Percentiles rank a stretch among this genome's conserved stretches.
phyloP scores from a whole-genome alignment of 306 rosid species.

The Acacia confusa region DNA sequence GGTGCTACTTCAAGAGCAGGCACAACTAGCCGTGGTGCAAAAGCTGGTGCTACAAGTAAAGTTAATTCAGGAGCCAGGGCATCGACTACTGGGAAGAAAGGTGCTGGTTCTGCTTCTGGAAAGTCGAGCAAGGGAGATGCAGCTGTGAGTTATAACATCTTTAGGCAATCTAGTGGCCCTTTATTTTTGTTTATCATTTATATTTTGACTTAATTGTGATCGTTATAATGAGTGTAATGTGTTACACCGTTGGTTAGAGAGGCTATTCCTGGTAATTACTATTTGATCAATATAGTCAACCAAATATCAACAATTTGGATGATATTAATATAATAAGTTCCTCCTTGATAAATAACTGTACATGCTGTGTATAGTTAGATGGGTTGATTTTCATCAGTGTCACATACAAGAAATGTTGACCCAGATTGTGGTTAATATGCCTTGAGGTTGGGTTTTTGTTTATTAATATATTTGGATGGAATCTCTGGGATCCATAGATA shows the following conservation, averaged over 20 bases:
- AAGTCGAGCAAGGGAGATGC: constrained; percentile 37
- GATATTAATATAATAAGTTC: too few relatives aligned
- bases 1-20: constrained; percentile 50
- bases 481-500: neutral
- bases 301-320: neutral
- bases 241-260: neutral
- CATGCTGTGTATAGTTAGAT: neutral
- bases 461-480: neutral
- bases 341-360: too few relatives aligned
- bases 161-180: neutral
- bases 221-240: neutral
- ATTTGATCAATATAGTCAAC: constrained; percentile 1
- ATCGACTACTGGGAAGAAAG: constrained; percentile 63
- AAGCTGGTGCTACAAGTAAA: constrained; percentile 54
- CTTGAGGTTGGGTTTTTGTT: neutral
- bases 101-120: constrained; percentile 40
- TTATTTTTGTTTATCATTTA: neutral
- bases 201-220: neutral
- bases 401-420: neutral
- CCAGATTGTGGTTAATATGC: neutral
- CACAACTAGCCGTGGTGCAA: constrained; percentile 55
- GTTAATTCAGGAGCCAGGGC: constrained; percentile 50
- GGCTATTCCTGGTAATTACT: constrained; percentile 4
- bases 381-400: neutral
- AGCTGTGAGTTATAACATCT: neutral